Percentiles rank a stretch among this genome's conserved stretches.
These are phyloP conservation scores for Phytophthora pini DNA, from an alignment of 352 stramenopile species.

Conservation along the genomic window DNA sequence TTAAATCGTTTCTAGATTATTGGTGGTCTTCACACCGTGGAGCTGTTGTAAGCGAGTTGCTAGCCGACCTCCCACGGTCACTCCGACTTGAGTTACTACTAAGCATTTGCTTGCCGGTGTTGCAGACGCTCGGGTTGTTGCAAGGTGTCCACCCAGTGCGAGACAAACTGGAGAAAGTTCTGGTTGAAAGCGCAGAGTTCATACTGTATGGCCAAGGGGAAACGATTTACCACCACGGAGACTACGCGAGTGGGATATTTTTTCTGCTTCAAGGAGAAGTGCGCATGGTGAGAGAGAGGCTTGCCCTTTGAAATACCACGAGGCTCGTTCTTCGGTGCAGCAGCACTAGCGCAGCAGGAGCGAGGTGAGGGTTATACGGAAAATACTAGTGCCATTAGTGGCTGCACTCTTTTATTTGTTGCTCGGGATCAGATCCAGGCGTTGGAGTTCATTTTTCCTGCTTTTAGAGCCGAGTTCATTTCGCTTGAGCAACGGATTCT, in stretches of 20 bases:
- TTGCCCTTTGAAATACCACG: slow-evolving; percentile 24
- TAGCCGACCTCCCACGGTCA: slow-evolving; percentile 55
- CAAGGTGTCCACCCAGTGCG: slow-evolving; percentile 43
- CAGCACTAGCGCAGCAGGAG: slow-evolving; percentile 54
- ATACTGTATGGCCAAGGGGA: slow-evolving; percentile 71
- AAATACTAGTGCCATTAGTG: slow-evolving; percentile 61
- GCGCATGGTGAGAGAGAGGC: slow-evolving; percentile 39
- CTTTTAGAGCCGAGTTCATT: slow-evolving; percentile 65
- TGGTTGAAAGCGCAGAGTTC: slow-evolving; percentile 57
- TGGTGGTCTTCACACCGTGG: slow-evolving; percentile 73
- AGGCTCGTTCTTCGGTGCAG: slow-evolving; percentile 62
- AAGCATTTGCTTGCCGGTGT: slow-evolving; percentile 53
- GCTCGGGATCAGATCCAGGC: slow-evolving; percentile 54
- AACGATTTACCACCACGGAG: slow-evolving; percentile 61
- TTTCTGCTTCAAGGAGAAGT: slow-evolving; percentile 65
- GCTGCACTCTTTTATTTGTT: slow-evolving; percentile 62
- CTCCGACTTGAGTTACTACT: slow-evolving; percentile 59
- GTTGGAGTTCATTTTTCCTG: slow-evolving; percentile 68
- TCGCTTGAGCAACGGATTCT: slow-evolving; percentile 59
- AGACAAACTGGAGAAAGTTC: slow-evolving; percentile 45
- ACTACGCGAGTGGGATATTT: slow-evolving; percentile 69
- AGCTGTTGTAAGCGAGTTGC: slow-evolving; percentile 50
- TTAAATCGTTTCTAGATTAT: slow-evolving; percentile 70
- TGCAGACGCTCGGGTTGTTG: slow-evolving; percentile 53
- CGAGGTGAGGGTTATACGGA: slow-evolving; percentile 59